Evolutionary conservation across 305 asterid genomes (phyloP).

Genomic region (Fraxinus velutina): DNA sequence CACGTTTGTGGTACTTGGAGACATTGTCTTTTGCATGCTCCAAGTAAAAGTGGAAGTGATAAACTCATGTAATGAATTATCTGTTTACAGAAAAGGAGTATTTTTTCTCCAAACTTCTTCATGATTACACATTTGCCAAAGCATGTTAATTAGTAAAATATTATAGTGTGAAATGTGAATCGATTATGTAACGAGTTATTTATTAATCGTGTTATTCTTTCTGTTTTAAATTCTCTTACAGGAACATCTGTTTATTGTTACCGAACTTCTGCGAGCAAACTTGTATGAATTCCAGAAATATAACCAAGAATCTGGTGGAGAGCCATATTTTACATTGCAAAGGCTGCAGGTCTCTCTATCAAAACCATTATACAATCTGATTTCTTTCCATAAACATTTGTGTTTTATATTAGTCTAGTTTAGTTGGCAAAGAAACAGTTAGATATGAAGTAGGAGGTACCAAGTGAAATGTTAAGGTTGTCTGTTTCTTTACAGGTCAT

Average conservation of each 20-base stretch:
- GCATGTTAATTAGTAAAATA: neutral
- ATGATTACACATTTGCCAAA: neutral
- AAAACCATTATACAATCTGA: neutral
- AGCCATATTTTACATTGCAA: conserved; percentile 66
- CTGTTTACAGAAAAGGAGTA: neutral
- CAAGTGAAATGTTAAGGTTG: conserved; percentile 19
- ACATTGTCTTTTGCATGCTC: neutral
- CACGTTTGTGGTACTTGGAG: neutral
- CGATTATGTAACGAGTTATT: neutral
- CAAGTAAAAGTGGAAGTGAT: neutral
- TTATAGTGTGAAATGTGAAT: neutral
- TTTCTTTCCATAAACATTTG: neutral
- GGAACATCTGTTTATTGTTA: conserved; percentile 93
- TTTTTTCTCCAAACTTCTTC: neutral
- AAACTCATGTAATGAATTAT: neutral
- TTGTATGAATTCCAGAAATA: conserved; percentile 86
- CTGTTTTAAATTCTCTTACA: conserved; percentile 30
- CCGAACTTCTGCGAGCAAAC: conserved; percentile 90
- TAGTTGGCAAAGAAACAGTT: neutral
- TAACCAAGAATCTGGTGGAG: conserved; percentile 73
- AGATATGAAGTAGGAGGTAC: neutral
- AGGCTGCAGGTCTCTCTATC: conserved; percentile 69
- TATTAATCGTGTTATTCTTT: conserved; percentile 2
- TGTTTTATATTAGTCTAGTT: neutral
- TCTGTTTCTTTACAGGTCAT: conserved; percentile 50